These are phyloP conservation scores for Pleomassaria siparia DNA, from an alignment of 2,329 filamentous ascomycete genomes.

Conservation along the genomic window DNA sequence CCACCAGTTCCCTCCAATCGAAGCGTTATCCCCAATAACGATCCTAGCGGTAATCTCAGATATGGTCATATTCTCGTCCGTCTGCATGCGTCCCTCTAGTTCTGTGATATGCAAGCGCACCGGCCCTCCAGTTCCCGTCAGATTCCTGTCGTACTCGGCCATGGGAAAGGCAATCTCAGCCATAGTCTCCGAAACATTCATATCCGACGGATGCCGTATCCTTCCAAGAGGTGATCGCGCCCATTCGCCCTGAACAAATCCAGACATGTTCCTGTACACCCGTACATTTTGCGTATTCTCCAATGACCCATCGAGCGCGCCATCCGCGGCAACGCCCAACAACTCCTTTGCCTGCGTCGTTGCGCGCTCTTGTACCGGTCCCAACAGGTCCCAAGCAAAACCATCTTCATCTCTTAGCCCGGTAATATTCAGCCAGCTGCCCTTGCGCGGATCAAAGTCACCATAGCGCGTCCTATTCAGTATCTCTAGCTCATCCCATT, in stretches of 20 bases:
- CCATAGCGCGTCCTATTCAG: constrained; percentile 44
- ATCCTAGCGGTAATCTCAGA: constrained; percentile 71
- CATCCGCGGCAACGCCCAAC: constrained; percentile 38
- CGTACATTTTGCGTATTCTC: constrained; percentile 49
- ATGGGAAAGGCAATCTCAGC: constrained; percentile 68
- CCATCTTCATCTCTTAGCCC: constrained; percentile 74
- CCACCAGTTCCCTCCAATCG: constrained; percentile 69
- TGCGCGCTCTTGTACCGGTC: constrained; percentile 65
- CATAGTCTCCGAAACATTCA: constrained; percentile 58
- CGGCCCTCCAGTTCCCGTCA: constrained; percentile 69
- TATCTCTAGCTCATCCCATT: constrained; percentile 53
- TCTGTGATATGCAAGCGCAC: constrained; percentile 70
- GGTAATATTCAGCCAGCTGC: constrained; percentile 61
- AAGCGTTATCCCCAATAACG: constrained; percentile 70
- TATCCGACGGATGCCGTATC: constrained; percentile 48
- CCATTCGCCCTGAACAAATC: constrained; percentile 77
- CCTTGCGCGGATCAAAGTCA: constrained; percentile 50
- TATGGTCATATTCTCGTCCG: constrained; percentile 47
- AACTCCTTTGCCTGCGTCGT: constrained; percentile 54
- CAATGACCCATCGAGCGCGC: constrained; percentile 39
- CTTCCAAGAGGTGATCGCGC: constrained; percentile 56
- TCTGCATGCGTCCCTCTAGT: constrained; percentile 41
- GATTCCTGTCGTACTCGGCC: constrained; percentile 72
- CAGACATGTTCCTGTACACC: constrained; percentile 78
- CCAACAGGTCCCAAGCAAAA: constrained; percentile 76